phyloP scores from a whole-genome alignment of 192 early-diverging fungal species.

The Obelidium mucronatum region DNA sequence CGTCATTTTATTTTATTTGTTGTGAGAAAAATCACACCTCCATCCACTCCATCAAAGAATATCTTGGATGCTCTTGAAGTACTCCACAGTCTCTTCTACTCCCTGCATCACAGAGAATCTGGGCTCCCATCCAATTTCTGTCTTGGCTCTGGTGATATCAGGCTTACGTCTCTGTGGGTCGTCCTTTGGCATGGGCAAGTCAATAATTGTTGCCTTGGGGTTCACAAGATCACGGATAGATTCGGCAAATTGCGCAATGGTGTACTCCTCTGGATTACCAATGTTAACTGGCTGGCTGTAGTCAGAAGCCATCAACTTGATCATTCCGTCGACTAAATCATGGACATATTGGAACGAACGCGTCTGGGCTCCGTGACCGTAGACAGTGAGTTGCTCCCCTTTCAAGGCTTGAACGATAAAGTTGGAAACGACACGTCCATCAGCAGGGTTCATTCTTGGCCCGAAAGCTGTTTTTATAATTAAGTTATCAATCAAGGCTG shows the following conservation, averaged over 20 bases:
- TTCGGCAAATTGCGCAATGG: constrained; percentile 80
- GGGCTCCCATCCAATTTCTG: constrained; percentile 74
- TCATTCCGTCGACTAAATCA: constrained; percentile 84
- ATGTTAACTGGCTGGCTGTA: constrained; percentile 79
- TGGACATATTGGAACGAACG: constrained; percentile 88
- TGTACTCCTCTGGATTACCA: constrained; percentile 86
- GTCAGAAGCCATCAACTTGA: constrained; percentile 75
- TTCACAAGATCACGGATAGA: constrained; percentile 74
- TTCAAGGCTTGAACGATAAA: constrained; percentile 85
- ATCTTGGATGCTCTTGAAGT: constrained; percentile 59
- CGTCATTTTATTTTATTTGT: not conserved
- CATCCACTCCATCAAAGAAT: constrained; percentile 17
- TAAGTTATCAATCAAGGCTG: constrained; percentile 40
- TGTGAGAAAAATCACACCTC: not conserved
- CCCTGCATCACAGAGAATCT: constrained; percentile 79
- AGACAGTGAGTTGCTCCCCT: constrained; percentile 78
- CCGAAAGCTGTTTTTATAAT: constrained; percentile 59
- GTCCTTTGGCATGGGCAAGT: constrained; percentile 71
- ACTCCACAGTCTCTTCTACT: constrained; percentile 80
- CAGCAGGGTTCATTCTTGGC: constrained; percentile 84
- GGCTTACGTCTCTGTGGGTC: constrained; percentile 81
- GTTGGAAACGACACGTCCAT: constrained; percentile 86
- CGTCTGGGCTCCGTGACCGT: constrained; percentile 81
- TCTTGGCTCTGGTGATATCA: constrained; percentile 73
- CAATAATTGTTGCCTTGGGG: constrained; percentile 59